Conservation (phyloP, 805 yeast genomes). For the Metschnikowia santaceciliae region DNA sequence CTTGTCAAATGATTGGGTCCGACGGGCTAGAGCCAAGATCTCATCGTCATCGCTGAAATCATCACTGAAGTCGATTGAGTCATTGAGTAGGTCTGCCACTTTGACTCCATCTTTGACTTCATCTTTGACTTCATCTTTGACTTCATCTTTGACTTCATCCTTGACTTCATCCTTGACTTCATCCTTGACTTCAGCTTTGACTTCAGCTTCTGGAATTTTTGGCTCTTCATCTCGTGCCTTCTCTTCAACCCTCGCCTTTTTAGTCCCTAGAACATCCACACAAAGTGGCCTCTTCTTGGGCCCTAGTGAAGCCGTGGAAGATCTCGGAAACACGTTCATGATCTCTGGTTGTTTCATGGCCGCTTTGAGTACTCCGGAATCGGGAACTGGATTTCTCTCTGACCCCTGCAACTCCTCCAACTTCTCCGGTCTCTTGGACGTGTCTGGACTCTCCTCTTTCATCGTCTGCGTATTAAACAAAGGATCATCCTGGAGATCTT, state of each 20-base stretch:
- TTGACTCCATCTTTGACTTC: background rate
- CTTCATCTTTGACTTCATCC: background rate
- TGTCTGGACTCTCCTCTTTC: no score
- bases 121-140: background rate
- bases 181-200: background rate
- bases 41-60: conserved; percentile 18
- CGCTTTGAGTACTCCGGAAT: no score
- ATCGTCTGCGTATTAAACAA: background rate
- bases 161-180: background rate
- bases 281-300: background rate
- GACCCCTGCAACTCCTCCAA: background rate
- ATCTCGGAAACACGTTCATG: background rate
- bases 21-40: conserved; percentile 12
- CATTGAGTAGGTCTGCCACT: background rate
- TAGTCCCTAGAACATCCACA: background rate
- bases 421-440: no score
- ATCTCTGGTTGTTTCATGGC: background rate
- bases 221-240: background rate
- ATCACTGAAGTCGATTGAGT: background rate
- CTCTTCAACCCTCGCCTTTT: background rate
- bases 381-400: no score
- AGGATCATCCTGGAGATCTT: conserved; percentile 3
- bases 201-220: background rate
- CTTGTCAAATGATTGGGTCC: conserved; percentile 15
- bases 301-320: background rate